phyloP scores from a whole-genome alignment of 345 rosid genomes.

The Mallotus nudiflorus region DNA sequence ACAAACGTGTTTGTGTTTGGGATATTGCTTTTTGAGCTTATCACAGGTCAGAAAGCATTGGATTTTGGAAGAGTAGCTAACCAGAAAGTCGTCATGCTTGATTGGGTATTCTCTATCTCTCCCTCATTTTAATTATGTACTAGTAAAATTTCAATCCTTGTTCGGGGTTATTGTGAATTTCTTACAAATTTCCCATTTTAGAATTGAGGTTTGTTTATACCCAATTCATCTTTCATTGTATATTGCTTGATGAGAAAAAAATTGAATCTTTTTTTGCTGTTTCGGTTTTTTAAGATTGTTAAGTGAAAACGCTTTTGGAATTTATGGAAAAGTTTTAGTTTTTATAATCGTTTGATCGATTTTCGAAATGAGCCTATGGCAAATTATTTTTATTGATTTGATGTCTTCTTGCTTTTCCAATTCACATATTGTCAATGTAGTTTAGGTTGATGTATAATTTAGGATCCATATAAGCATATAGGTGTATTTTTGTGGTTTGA shows the following conservation, averaged over 20 bases:
- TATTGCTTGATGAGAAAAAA: background rate
- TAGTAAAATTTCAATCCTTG: background rate
- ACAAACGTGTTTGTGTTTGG: conserved; percentile 95
- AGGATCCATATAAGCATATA: background rate
- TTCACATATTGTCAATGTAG: background rate
- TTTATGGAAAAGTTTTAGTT: background rate
- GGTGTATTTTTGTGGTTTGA: background rate
- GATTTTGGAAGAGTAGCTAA: conserved; percentile 83
- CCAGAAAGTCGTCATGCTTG: conserved; percentile 95
- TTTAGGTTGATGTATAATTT: background rate
- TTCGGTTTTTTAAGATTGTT: background rate
- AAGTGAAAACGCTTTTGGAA: background rate
- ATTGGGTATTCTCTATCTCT: conserved; percentile 57
- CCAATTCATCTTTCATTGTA: background rate
- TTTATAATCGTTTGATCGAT: background rate
- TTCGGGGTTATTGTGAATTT: conserved; percentile 8
- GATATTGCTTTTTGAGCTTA: conserved; percentile 86
- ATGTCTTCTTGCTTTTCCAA: background rate
- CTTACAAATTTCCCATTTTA: background rate
- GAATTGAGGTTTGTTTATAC: background rate
- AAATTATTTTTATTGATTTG: background rate
- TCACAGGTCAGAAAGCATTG: conserved; percentile 86
- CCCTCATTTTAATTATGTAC: background rate
- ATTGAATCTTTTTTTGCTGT: background rate
- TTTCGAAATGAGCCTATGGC: background rate